Base-by-base conservation (phyloP, 306 rosid genomes). In the Coriaria nepalensis region DNA sequence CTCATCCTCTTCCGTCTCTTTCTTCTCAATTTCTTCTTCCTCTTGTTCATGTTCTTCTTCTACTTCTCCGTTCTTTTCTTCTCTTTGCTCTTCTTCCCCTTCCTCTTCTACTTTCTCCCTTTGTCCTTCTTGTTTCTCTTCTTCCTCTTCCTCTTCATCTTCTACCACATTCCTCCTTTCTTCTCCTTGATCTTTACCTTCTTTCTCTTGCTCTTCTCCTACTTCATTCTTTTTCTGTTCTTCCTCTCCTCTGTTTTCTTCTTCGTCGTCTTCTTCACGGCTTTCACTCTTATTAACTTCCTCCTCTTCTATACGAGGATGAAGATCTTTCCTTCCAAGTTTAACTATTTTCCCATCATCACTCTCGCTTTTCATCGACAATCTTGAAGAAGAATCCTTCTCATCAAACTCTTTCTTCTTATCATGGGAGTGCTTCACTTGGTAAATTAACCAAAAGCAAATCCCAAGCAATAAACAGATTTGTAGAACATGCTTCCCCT, bases 351-450 rank as follows among this genome's bases (percentile, higher is more conserved):
- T 81, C 58, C 47, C 66, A 7, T 62, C 64, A 7, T 62, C 64
- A 34, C 47, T 57, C 55, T 62, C 52, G 40, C 58, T 59, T 51
- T 56, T 52, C 37, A 43, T 55, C 0, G 61, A 40, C 13, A 40
- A 10, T 49, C 70, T 75, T 49, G 29, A 20, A 20, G 29, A 20
- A 1, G 54, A 36, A 64, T 68, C 93, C 45, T 59, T 69, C 65
- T 62, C 76, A 38, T 57, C 76, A 40, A 75, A 73, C 51, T 73
- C 86, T 60, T 65, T 78, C 74, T 82, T 82, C 85, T 82, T 92
- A 59, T 86, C 98, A 57, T 75, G 87, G 63, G 92, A 77, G 62
- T 71, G 98, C 77, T 92, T 92, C 64, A 92, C 78, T 78, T 92
- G 98, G 69, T 85, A 92, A 65, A 82, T 38, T 67, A 92, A 71